Evolutionary conservation across 2,329 filamentous ascomycete genomes (phyloP), one percentile per base, ranked within the genome.

Genomic region (Rugonectria rugulosa): DNA sequence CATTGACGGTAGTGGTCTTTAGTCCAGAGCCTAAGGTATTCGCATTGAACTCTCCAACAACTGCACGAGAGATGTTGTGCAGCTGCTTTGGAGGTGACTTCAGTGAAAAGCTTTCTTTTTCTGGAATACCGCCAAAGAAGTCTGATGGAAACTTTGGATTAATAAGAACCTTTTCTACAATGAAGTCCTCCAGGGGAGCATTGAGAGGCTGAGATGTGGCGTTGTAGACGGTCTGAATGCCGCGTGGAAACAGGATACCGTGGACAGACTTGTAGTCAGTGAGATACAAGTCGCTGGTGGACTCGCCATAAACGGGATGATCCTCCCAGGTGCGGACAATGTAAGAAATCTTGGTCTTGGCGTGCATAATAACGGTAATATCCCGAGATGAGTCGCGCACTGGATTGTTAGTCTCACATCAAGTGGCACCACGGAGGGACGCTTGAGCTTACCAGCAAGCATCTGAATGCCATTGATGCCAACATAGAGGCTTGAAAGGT

Each of bases 201-300:
- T 36, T 46, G 2, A 63, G 27, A 0, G 52, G 49, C 11, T 48
- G 38, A 5, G 24, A 24, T 6, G 44, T 37, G 1, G 57, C 31
- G 21, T 47, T 60, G 41, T 61, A 61, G 9, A 63, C 17, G 0
- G 53, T 61, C 6, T 63, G 60, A 6, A 63, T n/a, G 0, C 32
- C 23, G 7, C 56, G 53, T 0, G 60, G 60, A 5, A 63, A 60
- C 3, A 41, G 49, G 2, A 60, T 36, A 2, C 53, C 53, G 3
- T 45, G 2, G 1, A 60, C 44, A 0, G 24, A 2, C 14, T 58
- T 61, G 20, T 63, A 63, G 9, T 58, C 6, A 3, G 49, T 47
- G 0, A 63, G 53, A 12, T 63, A 63, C 0, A 63, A 2, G 2
- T 63, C 60, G 6, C 49, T 56, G 0, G 50, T 56, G 1, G 36